Conservation (phyloP, 805 yeast genomes). For the Saccharomycopsis malanga region DNA sequence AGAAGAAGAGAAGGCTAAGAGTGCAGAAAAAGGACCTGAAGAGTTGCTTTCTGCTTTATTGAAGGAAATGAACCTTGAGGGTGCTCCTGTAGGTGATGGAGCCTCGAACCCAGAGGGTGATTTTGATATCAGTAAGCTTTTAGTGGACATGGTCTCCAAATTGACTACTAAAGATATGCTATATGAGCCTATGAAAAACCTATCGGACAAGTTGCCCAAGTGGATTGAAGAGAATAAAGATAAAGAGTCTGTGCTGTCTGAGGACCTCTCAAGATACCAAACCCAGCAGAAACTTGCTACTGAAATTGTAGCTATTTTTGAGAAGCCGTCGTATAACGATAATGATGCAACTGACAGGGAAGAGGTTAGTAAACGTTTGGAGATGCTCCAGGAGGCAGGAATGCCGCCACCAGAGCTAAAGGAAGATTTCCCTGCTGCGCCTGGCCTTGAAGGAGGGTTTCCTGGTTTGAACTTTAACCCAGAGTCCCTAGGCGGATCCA, state of each 20-base stretch:
- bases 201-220: slow-evolving; percentile 61
- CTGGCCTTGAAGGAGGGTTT: slow-evolving; percentile 32
- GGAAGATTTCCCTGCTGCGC: slow-evolving; percentile 34
- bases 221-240: slow-evolving; percentile 56
- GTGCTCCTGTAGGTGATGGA: slow-evolving; percentile 29
- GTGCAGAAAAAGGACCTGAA: slow-evolving; percentile 42
- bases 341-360: slow-evolving; percentile 35
- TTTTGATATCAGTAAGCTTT: slow-evolving; percentile 55
- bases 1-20: slow-evolving; percentile 32
- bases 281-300: slow-evolving; percentile 56
- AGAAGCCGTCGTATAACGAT: slow-evolving; percentile 55
- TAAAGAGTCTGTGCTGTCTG: slow-evolving; percentile 32
- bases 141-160: slow-evolving; percentile 71
- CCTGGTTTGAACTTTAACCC: slow-evolving; percentile 29
- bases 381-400: slow-evolving; percentile 65
- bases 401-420: slow-evolving; percentile 75
- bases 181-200: slow-evolving; percentile 81
- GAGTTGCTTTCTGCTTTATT: slow-evolving; percentile 58
- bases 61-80: slow-evolving; percentile 27
- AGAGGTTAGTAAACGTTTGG: slow-evolving; percentile 51
- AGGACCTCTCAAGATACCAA: slow-evolving; percentile 46
- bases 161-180: slow-evolving; percentile 78
- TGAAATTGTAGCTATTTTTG: slow-evolving; percentile 60
- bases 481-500: slow-evolving; percentile 1
- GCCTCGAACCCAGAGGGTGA: slow-evolving; percentile 31